Percentiles rank a stretch among this genome's conserved stretches.
phyloP scores from a whole-genome alignment of 768 basidiomycete species.

The Galerina sulciceps region DNA sequence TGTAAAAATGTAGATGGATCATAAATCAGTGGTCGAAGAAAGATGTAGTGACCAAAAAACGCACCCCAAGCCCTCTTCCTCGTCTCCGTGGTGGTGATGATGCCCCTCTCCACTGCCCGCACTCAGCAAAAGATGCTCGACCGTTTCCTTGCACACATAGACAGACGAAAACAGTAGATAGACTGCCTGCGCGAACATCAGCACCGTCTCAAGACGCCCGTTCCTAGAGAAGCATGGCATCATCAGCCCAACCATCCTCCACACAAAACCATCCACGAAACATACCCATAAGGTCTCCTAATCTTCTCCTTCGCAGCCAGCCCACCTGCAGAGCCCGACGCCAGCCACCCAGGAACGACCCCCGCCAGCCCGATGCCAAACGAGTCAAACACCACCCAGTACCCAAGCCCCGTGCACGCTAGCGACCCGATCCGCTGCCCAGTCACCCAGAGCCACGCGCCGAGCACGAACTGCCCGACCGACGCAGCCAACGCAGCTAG shows the following conservation, averaged over 20 bases:
- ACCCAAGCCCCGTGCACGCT: constrained; percentile 88
- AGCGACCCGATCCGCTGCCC: constrained; percentile 91
- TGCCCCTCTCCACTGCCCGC: constrained; percentile 58
- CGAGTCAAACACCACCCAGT: constrained; percentile 96
- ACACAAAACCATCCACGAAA: constrained; percentile 3
- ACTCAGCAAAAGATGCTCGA: constrained; percentile 88
- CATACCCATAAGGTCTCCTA: constrained; percentile 61
- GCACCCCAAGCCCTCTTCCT: constrained; percentile 51
- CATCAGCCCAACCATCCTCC: neutral
- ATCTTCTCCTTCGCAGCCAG: constrained; percentile 43
- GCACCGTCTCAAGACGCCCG: constrained; percentile 67
- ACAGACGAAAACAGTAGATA: constrained; percentile 94
- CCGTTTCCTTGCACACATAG: constrained; percentile 96
- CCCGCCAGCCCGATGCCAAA: constrained; percentile 70
- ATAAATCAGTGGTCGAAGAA: neutral
- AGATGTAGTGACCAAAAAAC: constrained; percentile 4
- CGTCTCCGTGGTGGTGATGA: constrained; percentile 63
- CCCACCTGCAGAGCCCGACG: constrained; percentile 18
- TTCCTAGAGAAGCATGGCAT: constrained; percentile 43
- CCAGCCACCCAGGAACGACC: constrained; percentile 50
- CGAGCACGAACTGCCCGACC: constrained; percentile 61
- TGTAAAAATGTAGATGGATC: constrained; percentile 20
- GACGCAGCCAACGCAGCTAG: constrained; percentile 29
- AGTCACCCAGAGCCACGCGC: constrained; percentile 82
- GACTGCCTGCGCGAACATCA: constrained; percentile 88